Base-by-base conservation (phyloP, 345 rosid species). In the Atalantia buxifolia region DNA sequence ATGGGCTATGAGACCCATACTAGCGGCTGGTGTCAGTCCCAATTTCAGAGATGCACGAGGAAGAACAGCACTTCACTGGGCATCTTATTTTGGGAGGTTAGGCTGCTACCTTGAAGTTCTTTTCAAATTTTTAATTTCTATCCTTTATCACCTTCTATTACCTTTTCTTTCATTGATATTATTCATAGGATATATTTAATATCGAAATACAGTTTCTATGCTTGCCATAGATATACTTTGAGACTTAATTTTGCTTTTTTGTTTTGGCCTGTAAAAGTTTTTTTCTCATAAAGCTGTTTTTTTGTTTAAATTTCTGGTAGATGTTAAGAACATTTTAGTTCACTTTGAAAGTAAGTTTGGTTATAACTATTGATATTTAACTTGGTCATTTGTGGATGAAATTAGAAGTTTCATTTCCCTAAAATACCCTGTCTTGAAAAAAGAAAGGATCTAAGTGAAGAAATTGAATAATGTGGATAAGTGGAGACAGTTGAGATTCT, bases 61-160 rank as follows among this genome's bases (percentile, higher is more conserved):
- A 66, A 85, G 89, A 78, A 88, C 94, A 24, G 92, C 83, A 2
- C 86, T 91, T 75, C 94, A 91, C 71, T 91, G 92, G 94, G 92
- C 94, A 59, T 84, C 94, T 22, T 85, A 85, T 71, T 88, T 82
- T 84, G 94, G 92, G 75, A 89, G 92, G 94, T 89, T 36, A 82
- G 85, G 40, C 31, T 35, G 40, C 71, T 77, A 36, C 63, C 40
- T 19, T 63, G 27, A 50, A 45, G 18, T 50, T 61, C 53, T 63
- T 61, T 24, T 73, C 64, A 10, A 21, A 74, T 6, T 18, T 74
- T 42, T 74, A 74, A 8, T 38, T 40, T 74, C 16, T 18, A 16
- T 19, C 36, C 35, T 9, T 64, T 13, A 22, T 45, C 12, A 16
- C 70, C 31, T 22, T 65, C 38, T 75, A 40, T 40, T 9, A 40